phyloP scores from a whole-genome alignment of 2,329 filamentous ascomycete genomes.

The Aureobasidium sp. region DNA sequence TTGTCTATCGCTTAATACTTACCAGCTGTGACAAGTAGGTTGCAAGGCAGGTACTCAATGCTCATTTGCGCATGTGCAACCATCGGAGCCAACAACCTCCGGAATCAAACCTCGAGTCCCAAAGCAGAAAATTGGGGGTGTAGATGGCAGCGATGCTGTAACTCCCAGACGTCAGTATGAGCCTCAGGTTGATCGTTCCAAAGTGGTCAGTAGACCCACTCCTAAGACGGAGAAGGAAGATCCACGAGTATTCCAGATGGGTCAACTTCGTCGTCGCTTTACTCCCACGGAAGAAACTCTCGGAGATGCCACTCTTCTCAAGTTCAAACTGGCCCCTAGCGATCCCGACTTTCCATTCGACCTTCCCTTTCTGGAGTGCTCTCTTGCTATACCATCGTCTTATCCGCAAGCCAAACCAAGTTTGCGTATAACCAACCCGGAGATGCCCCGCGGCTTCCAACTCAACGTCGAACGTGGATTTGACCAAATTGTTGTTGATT shows the following conservation, averaged over 20 bases:
- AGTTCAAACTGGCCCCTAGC: constrained; percentile 60
- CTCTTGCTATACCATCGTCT: constrained; percentile 52
- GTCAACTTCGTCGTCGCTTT: constrained; percentile 62
- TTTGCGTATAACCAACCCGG: constrained; percentile 57
- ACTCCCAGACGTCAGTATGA: constrained; percentile 18
- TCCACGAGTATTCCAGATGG: constrained; percentile 65
- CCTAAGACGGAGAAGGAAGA: constrained; percentile 56
- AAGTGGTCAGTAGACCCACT: constrained; percentile 56
- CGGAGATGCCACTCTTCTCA: constrained; percentile 47
- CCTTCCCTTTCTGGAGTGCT: constrained; percentile 58
- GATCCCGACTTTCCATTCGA: constrained; percentile 82
- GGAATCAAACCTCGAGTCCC: neutral
- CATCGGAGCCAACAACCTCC: neutral
- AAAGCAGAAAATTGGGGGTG: neutral
- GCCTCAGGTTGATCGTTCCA: constrained; percentile 32
- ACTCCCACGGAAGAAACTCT: constrained; percentile 37
- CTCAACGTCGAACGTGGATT: constrained; percentile 72
- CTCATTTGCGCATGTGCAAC: constrained; percentile 38
- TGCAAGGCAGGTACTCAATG: constrained; percentile 45
- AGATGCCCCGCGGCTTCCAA: constrained; percentile 62
- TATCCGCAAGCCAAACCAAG: constrained; percentile 54
- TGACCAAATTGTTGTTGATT: constrained; percentile 50
- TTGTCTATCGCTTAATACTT: neutral
- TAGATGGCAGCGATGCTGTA: neutral
- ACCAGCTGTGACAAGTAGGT: constrained; percentile 25